Percentiles rank a stretch among this genome's conserved stretches.
Conservation (phyloP, 2,329 filamentous ascomycete species). For the Pseudogymnoascus verrucosus region DNA sequence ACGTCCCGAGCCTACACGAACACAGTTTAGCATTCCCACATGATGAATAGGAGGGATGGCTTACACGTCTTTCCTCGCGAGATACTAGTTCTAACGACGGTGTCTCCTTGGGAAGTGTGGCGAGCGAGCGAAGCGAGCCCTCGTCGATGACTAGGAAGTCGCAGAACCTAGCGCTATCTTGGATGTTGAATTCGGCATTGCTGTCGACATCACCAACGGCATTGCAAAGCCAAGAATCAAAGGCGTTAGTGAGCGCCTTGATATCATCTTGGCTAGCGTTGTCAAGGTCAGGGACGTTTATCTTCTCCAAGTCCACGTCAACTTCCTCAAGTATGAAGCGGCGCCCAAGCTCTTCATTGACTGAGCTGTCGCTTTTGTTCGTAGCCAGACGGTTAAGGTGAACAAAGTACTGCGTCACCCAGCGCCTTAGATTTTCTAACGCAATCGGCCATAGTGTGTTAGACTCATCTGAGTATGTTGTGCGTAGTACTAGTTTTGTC, state of each 20-base stretch:
- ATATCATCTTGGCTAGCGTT: neutral
- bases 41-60: neutral
- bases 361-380: neutral
- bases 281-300: neutral
- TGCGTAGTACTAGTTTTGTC: neutral
- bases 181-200: neutral
- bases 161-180: neutral
- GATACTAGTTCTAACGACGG: neutral
- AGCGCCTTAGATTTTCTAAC: neutral
- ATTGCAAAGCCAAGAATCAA: neutral
- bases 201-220: neutral
- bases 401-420: neutral
- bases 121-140: neutral
- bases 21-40: neutral
- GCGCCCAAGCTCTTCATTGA: neutral
- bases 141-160: slow-evolving; percentile 5
- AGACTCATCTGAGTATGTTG: neutral
- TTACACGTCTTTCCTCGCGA: slow-evolving; percentile 1
- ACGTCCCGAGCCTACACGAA: neutral
- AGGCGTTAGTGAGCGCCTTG: neutral
- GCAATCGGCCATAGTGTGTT: neutral
- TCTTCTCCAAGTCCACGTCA: neutral
- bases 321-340: slow-evolving; percentile 3
- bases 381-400: neutral
- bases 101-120: neutral